phyloP scores from a whole-genome alignment of 352 stramenopile genomes.

The Phytophthora cryptogea region DNA sequence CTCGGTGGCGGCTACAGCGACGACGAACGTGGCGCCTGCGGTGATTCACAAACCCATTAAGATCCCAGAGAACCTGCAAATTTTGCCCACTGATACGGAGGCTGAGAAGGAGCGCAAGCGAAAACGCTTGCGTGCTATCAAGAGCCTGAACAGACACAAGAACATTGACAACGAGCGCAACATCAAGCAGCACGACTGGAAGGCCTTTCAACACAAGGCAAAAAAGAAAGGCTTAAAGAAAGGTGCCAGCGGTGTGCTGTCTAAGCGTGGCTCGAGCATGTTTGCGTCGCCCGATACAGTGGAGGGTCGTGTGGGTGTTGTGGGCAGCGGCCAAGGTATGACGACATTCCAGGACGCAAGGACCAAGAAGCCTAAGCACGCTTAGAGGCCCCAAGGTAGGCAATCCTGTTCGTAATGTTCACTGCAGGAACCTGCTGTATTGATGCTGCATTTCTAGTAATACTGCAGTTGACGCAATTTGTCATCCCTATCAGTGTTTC shows the following conservation, averaged over 20 bases:
- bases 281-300: conserved; percentile 89
- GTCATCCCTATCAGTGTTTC: conserved; percentile 20
- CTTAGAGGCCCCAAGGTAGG: conserved; percentile 31
- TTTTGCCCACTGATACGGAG: conserved; percentile 83
- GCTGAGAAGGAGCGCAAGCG: conserved; percentile 87
- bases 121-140: conserved; percentile 82
- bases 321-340: conserved; percentile 89
- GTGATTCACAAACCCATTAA: conserved; percentile 77
- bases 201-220: conserved; percentile 84
- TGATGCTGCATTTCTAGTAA: conserved; percentile 26
- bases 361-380: conserved; percentile 71
- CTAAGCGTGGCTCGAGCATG: conserved; percentile 85
- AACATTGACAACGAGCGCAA: conserved; percentile 85
- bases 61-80: conserved; percentile 86
- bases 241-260: conserved; percentile 71
- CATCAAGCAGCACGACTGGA: conserved; percentile 85
- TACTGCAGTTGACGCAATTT: conserved; percentile 31
- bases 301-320: conserved; percentile 83
- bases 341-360: conserved; percentile 73
- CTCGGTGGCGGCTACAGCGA: conserved; percentile 25
- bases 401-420: conserved; percentile 9
- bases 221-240: conserved; percentile 77
- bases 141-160: conserved; percentile 88
- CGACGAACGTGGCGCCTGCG: conserved; percentile 40
- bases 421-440: conserved; percentile 15